Evolutionary conservation across 805 yeast species (phyloP).

Genomic region (Wickerhamomyces sydowiorum): DNA sequence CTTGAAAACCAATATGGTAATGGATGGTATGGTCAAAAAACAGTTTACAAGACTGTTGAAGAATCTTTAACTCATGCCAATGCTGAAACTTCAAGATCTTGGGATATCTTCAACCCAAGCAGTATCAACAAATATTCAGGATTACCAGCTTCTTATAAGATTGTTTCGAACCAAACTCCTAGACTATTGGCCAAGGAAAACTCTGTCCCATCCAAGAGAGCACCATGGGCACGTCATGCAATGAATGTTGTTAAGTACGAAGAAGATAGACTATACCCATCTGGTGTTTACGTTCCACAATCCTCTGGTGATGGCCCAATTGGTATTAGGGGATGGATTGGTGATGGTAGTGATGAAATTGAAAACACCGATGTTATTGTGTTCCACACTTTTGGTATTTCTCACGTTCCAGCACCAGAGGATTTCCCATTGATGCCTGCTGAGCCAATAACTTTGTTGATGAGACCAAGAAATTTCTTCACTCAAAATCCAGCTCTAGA

Average conservation of each 20-base stretch:
- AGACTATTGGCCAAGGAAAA: conserved; percentile 69
- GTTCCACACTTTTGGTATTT: conserved; percentile 80
- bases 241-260: conserved; percentile 66
- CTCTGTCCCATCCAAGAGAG: conserved; percentile 72
- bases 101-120: conserved; percentile 75
- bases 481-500: conserved; percentile 73
- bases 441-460: conserved; percentile 67
- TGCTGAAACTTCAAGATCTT: conserved; percentile 61
- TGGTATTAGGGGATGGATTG: conserved; percentile 67
- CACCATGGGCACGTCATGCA: conserved; percentile 70
- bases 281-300: conserved; percentile 74
- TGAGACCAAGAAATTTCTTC: conserved; percentile 79
- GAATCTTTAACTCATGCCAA: conserved; percentile 61
- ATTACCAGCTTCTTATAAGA: conserved; percentile 70
- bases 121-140: conserved; percentile 63
- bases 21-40: conserved; percentile 62
- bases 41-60: conserved; percentile 60
- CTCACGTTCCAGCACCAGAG: conserved; percentile 86
- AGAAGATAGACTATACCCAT: conserved; percentile 73
- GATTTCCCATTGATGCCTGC: conserved; percentile 90
- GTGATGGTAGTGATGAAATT: conserved; percentile 50
- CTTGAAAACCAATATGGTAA: conserved; percentile 74
- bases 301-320: conserved; percentile 64
- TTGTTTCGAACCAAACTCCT: conserved; percentile 71
- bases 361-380: conserved; percentile 67